These are phyloP conservation scores for Sporothrix pseudoabietina DNA, from an alignment of 2,329 filamentous ascomycete genomes.

Conservation along the genomic window DNA sequence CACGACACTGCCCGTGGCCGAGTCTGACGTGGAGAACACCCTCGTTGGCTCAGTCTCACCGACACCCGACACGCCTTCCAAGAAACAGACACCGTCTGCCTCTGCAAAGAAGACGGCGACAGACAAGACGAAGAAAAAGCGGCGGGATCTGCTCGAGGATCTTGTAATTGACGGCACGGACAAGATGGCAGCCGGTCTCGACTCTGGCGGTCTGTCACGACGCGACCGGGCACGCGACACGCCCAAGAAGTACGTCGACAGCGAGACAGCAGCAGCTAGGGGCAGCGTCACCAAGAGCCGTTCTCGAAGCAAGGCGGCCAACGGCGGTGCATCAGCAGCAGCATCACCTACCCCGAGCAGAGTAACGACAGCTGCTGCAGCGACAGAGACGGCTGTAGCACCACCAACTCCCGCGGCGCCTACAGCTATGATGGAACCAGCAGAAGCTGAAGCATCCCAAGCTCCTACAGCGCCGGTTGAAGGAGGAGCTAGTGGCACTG, in stretches of 20 bases:
- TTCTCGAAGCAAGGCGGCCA: background rate
- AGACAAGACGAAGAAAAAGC: conserved; percentile 29
- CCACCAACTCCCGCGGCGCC: background rate
- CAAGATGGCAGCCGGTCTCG: conserved; percentile 54
- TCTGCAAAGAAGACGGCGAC: background rate
- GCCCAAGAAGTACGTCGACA: conserved; percentile 29
- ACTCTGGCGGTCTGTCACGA: conserved; percentile 53
- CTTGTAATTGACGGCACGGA: conserved; percentile 34
- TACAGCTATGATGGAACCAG: background rate
- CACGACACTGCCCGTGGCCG: background rate
- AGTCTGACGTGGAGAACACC: conserved; percentile 24
- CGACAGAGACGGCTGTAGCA: background rate
- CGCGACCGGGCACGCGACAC: conserved; percentile 37
- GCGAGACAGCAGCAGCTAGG: too few species aligned
- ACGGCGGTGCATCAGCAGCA: background rate
- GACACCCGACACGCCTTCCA: conserved; percentile 29
- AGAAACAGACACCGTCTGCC: conserved; percentile 22
- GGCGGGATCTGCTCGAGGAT: conserved; percentile 30
- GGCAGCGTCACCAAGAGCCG: background rate
- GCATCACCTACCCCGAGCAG: background rate
- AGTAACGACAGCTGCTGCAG: background rate
- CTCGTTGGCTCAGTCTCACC: conserved; percentile 31
- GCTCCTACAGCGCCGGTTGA: background rate
- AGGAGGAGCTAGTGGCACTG: background rate
- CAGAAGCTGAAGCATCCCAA: background rate